Base-by-base conservation (phyloP, 2,329 filamentous ascomycete genomes). In the Fusarium oligoseptatum region DNA sequence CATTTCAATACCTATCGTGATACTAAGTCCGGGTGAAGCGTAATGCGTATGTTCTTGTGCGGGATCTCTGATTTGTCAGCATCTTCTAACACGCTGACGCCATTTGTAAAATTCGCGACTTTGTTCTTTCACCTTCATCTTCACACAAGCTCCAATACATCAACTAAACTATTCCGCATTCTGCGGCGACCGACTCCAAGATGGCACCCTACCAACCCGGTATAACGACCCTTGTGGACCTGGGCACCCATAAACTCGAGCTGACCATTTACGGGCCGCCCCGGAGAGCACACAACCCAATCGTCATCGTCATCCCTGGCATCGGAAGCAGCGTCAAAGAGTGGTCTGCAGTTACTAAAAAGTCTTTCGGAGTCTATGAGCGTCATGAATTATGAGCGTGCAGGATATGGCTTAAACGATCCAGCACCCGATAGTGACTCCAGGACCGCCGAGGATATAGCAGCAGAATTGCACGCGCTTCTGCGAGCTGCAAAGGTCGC, bases 201-300 rank as follows among this genome's bases (percentile, higher is more conserved):
- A 57, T 57, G 55, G 32, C 32, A 7, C 20, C 20, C 12, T 24
- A 15, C 15, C 20, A 37, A 24, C 14, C 55, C 8, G 55, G 29
- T 11, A 5, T 36, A 11, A 57, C 34, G 9, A 37, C 32, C 22
- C 55, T 57, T 24, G 34, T 57, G 4, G 34, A 57, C 55, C 22
- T 57, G 20, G 34, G 55, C 2, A 37, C 55, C 14, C 34, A 57
- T 24, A 37, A 57, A 24, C 55, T 57, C 20, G 34, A 57, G 20
- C 14, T 57, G 15, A 57, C 32, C 5, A 57, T 57, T 27, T 36
- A 57, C 20, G 50, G 71, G 4, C 68, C 68, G 15, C 72, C 72
- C 22, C 72, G 72, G 29, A 64, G 71, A 37, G 71, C 72, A 17
- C 71, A 69, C 58, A 74, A 71, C 17, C 68, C 72, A n/a, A 55